These are phyloP conservation scores for Micromonas commoda DNA, from an alignment of 139 green algal genomes.

Conservation along the genomic window DNA sequence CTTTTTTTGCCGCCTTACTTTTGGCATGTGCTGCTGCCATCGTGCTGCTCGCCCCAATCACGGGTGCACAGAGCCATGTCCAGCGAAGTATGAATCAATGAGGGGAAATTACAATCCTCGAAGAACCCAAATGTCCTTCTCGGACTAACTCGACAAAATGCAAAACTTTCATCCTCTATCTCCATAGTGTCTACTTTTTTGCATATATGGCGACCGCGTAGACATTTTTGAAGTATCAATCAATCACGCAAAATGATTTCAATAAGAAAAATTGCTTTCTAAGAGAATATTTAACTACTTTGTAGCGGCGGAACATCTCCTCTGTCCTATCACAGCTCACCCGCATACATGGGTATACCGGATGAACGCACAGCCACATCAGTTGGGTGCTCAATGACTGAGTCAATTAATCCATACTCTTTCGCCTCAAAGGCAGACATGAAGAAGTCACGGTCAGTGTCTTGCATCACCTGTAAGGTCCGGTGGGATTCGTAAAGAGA, in stretches of 20 bases:
- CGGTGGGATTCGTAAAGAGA: conserved; percentile 42
- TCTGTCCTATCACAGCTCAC: background rate
- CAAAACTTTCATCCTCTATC: background rate
- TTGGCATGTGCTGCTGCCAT: conserved; percentile 67
- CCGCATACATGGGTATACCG: conserved; percentile 8
- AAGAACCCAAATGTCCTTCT: no score
- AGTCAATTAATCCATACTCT: conserved; percentile 94
- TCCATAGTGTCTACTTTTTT: background rate
- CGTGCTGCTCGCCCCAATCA: conserved; percentile 83
- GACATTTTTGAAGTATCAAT: background rate
- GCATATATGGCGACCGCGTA: background rate
- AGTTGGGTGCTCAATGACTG: conserved; percentile 52
- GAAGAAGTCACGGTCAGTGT: conserved; percentile 99
- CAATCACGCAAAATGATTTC: background rate
- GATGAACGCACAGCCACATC: background rate
- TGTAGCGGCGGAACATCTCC: background rate
- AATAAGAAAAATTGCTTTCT: background rate
- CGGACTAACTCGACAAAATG: no score
- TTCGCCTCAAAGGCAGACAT: conserved; percentile 93
- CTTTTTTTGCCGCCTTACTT: conserved; percentile 70
- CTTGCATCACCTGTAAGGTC: conserved; percentile 34
- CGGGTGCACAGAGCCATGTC: conserved; percentile 74
- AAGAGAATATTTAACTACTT: background rate
- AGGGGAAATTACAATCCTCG: no score
- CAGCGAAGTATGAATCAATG: conserved; percentile 4